Percentiles rank a stretch among this genome's conserved stretches.
Conservation (phyloP, 169 alveolate species). For the Babesia divergens region DNA sequence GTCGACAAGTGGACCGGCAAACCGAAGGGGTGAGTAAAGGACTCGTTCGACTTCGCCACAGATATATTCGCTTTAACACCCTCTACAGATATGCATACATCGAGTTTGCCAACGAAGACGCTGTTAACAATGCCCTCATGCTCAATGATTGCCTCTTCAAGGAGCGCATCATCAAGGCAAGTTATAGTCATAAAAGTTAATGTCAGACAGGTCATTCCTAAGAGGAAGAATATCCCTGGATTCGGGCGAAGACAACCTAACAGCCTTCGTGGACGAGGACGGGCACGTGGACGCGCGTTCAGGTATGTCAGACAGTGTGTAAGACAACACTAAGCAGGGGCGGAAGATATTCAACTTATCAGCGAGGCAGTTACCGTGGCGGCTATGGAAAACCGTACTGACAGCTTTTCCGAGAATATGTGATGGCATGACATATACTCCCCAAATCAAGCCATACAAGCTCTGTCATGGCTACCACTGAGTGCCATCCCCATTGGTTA, state of each 20-base stretch:
- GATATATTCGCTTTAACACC: not conserved
- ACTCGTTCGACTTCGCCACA: not conserved
- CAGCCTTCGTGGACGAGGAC: constrained; percentile 17
- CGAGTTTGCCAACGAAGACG: constrained; percentile 83
- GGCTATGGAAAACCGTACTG: constrained; percentile 60
- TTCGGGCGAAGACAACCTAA: constrained; percentile 20
- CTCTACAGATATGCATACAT: constrained; percentile 85
- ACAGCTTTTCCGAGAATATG: not conserved
- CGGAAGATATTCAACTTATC: constrained; percentile 44
- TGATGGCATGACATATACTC: not conserved
- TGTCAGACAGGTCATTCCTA: constrained; percentile 69
- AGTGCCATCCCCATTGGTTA: constrained; percentile 11
- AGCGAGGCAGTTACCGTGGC: constrained; percentile 57
- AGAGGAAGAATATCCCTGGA: constrained; percentile 84
- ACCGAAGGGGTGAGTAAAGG: constrained; percentile 82
- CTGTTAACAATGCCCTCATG: constrained; percentile 83
- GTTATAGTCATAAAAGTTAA: not conserved
- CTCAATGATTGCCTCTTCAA: constrained; percentile 86
- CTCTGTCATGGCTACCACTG: not conserved
- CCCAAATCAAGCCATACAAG: not conserved
- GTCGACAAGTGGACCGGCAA: constrained; percentile 89
- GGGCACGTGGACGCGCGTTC: constrained; percentile 43
- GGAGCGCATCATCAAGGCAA: constrained; percentile 86
- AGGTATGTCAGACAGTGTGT: constrained; percentile 4
- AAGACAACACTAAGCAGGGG: constrained; percentile 12